A percentile compares a stretch with the other conserved stretches of the same genome.
Evolutionary conservation across 2,329 filamentous ascomycete species (phyloP).

Genomic region (Monilinia polystroma): DNA sequence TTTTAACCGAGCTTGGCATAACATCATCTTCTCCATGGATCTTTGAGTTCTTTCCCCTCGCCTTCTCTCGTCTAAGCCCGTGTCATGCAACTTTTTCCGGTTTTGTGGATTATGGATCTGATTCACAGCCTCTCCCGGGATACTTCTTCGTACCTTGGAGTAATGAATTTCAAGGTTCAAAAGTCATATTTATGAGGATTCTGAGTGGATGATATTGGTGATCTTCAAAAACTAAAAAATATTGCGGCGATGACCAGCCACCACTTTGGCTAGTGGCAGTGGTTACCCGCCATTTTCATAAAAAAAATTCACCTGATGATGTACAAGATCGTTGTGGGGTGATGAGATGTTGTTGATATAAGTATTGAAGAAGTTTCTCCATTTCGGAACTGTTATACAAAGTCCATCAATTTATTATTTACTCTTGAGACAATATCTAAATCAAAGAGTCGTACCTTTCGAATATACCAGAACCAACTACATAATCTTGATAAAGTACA

Average conservation of each 20-base stretch:
- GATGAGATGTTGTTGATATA: conserved; percentile 10
- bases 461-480: background rate
- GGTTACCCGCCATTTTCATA: conserved; percentile 10
- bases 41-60: conserved; percentile 4
- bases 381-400: background rate
- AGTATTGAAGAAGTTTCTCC: background rate
- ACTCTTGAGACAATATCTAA: background rate
- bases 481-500: background rate
- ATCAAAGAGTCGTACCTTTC: background rate
- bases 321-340: conserved; percentile 8
- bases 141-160: conserved; percentile 7
- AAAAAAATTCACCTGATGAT: conserved; percentile 4
- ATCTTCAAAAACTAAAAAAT: conserved; percentile 9
- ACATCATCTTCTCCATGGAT: conserved; percentile 15
- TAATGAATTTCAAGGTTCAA: background rate
- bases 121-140: conserved; percentile 3
- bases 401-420: background rate
- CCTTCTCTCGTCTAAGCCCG: background rate
- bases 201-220: background rate
- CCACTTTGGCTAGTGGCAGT: background rate
- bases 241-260: conserved; percentile 13
- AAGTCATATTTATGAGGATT: background rate
- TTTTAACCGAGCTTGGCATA: conserved; percentile 20
- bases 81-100: background rate
- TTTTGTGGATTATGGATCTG: background rate